These are phyloP conservation scores for Leishmania martiniquensis DNA, from an alignment of 208 protist genomes.

Conservation along the genomic window DNA sequence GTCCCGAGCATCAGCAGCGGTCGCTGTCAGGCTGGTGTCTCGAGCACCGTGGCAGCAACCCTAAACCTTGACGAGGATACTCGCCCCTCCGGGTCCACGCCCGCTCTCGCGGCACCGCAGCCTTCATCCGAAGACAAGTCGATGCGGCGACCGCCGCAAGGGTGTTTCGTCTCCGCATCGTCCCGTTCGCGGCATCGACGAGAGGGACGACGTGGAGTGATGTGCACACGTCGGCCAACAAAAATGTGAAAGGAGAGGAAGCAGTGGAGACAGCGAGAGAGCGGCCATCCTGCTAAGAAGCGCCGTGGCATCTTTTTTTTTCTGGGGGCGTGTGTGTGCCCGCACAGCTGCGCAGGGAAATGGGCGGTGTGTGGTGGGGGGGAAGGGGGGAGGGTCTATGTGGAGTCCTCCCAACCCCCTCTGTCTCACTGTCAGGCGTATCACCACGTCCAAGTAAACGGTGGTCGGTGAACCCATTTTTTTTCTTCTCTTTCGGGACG, in stretches of 20 bases:
- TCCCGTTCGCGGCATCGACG: not conserved
- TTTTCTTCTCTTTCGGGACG: too few relatives aligned
- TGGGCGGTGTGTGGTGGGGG: not conserved
- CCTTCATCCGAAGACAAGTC: not conserved
- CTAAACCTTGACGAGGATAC: not conserved
- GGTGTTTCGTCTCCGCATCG: not conserved
- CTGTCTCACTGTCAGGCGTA: not conserved
- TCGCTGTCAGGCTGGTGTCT: not conserved
- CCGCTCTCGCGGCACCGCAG: not conserved
- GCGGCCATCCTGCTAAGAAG: not conserved
- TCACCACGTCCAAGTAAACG: not conserved
- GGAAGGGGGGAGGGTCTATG: not conserved
- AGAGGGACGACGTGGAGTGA: not conserved
- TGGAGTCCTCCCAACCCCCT: not conserved
- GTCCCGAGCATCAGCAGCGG: not conserved
- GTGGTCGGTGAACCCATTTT: too few relatives aligned
- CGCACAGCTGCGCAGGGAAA: not conserved
- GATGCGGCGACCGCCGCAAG: not conserved
- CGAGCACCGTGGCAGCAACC: not conserved
- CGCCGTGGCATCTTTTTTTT: not conserved
- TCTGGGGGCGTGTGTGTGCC: not conserved
- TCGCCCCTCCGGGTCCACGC: not conserved
- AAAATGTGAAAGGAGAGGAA: not conserved
- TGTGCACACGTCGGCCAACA: not conserved
- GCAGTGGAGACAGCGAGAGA: too few relatives aligned